Percentiles rank a stretch among this genome's conserved stretches.
Conservation (phyloP, 495 filamentous ascomycete species). For the Lasiosphaeriaceae sp. region DNA sequence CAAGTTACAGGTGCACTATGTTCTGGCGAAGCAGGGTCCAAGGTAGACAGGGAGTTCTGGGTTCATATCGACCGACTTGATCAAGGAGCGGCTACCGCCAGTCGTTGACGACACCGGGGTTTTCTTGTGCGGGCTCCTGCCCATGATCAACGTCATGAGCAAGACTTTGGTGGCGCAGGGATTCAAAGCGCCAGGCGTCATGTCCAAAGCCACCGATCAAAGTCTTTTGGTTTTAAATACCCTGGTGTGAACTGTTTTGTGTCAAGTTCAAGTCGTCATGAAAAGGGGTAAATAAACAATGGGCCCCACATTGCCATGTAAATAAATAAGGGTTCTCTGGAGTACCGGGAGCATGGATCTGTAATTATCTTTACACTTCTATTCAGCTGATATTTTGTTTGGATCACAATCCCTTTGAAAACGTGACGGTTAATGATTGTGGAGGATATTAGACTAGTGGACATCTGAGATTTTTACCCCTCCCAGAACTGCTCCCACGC, state of each 20-base stretch:
- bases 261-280: no score
- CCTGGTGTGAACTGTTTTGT: no score
- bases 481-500: not conserved
- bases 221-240: slow-evolving; percentile 82
- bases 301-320: no score
- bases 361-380: no score
- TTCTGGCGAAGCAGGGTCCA: slow-evolving; percentile 33
- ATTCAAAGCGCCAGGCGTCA: slow-evolving; percentile 66
- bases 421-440: no score
- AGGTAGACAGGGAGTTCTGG: slow-evolving; percentile 30
- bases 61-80: slow-evolving; percentile 29
- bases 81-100: slow-evolving; percentile 25
- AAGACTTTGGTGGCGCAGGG: slow-evolving; percentile 73
- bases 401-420: no score
- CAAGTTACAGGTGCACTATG: slow-evolving; percentile 45
- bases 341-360: no score
- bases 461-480: no score
- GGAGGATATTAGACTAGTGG: no score
- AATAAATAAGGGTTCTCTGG: no score
- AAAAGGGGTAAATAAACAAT: no score
- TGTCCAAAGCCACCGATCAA: slow-evolving; percentile 80
- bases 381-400: no score
- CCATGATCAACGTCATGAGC: slow-evolving; percentile 83
- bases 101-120: slow-evolving; percentile 59
- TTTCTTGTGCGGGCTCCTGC: slow-evolving; percentile 75